Conservation (phyloP, 176 grass and related monocot species). For the Rhynchospora tenuis region DNA sequence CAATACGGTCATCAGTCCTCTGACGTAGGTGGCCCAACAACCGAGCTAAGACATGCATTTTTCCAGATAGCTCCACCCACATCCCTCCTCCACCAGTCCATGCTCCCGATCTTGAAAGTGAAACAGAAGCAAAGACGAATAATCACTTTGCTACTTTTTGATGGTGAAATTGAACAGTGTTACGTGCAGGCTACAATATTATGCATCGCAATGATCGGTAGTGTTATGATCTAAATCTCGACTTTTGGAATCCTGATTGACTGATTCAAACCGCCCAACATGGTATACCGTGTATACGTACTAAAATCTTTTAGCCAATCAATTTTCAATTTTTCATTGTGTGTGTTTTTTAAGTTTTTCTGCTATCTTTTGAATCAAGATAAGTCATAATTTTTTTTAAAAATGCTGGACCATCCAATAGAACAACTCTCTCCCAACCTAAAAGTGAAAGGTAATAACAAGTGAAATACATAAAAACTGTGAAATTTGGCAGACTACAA, state of each 20-base stretch:
- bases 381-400: neutral
- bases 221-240: neutral
- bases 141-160: neutral
- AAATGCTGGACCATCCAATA: neutral
- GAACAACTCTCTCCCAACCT: neutral
- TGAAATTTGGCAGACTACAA: neutral
- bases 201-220: neutral
- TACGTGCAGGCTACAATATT: neutral
- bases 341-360: neutral
- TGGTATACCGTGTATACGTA: neutral
- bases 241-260: neutral
- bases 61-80: constrained; percentile 93
- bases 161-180: neutral
- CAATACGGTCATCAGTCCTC: constrained; percentile 88
- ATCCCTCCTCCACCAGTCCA: constrained; percentile 94
- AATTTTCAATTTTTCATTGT: neutral
- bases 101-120: constrained; percentile 69
- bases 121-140: neutral
- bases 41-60: constrained; percentile 96
- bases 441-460: neutral
- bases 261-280: neutral
- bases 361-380: neutral
- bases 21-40: constrained; percentile 76
- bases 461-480: neutral
- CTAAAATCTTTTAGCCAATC: neutral